Conservation (phyloP, 1,139 yeast genomes). For the Saccharomyces hybrid region DNA sequence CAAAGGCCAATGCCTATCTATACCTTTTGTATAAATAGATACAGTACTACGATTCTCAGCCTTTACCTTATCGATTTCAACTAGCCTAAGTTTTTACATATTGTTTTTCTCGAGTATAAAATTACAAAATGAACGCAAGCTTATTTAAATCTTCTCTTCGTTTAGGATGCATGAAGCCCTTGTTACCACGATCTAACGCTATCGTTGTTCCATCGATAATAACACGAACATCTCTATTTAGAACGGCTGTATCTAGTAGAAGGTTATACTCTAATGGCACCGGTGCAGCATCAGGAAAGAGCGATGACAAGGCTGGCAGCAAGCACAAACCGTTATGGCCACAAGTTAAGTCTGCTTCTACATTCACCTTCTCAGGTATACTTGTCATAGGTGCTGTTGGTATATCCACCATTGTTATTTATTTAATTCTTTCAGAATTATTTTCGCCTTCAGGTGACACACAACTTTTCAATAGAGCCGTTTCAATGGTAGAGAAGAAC, state of each 20-base stretch:
- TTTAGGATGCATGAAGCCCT: not conserved
- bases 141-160: not conserved
- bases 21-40: not conserved
- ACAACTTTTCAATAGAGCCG: constrained; percentile 79
- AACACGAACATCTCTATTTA: not conserved
- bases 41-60: not conserved
- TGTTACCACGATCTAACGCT: not conserved
- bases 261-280: not conserved
- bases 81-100: not conserved
- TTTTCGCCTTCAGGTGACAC: constrained; percentile 89
- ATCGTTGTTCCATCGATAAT: not conserved
- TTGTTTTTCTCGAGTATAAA: not conserved
- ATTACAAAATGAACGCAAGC: not conserved
- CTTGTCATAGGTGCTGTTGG: constrained; percentile 63
- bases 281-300: not conserved
- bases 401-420: constrained; percentile 60
- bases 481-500: constrained; percentile 63
- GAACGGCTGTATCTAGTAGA: not conserved
- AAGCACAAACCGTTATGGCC: constrained; percentile 30
- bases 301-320: constrained; percentile 5
- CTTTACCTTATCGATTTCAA: not conserved
- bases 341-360: constrained; percentile 46
- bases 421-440: constrained; percentile 67
- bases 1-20: not conserved
- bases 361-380: constrained; percentile 53